A percentile compares a stretch with the other conserved stretches of the same genome.
Evolutionary conservation across 768 basidiomycete genomes (phyloP).

Genomic region (Rhizopogon sp.): DNA sequence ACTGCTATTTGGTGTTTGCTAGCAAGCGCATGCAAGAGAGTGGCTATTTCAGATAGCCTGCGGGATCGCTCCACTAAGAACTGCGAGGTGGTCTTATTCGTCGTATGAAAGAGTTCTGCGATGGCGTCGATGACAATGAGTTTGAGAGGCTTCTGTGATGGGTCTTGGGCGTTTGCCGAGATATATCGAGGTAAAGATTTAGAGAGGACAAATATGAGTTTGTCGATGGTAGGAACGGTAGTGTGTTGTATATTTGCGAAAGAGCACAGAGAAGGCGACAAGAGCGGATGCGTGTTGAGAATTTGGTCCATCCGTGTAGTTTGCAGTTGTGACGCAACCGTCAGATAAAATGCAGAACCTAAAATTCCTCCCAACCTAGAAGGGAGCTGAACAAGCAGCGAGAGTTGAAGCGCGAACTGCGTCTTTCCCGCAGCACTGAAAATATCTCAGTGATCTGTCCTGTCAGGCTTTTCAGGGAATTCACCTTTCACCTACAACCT

Average conservation of each 20-base stretch:
- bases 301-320: constrained; percentile 70
- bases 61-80: constrained; percentile 72
- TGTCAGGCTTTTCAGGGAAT: constrained; percentile 8
- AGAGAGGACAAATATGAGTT: constrained; percentile 51
- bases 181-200: constrained; percentile 51
- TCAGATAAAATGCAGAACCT: constrained; percentile 75
- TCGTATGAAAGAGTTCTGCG: constrained; percentile 75
- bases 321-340: constrained; percentile 64
- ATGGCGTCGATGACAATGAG: constrained; percentile 87
- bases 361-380: constrained; percentile 46
- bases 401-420: constrained; percentile 82
- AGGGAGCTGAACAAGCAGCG: constrained; percentile 74
- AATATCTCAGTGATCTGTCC: constrained; percentile 4
- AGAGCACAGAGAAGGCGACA: constrained; percentile 38
- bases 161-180: constrained; percentile 22
- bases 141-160: constrained; percentile 53
- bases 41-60: constrained; percentile 61
- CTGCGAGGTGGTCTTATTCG: constrained; percentile 50
- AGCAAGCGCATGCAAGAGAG: constrained; percentile 68
- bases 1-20: constrained; percentile 60
- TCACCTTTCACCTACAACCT: constrained; percentile 87
- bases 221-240: constrained; percentile 47
- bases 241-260: constrained; percentile 62
- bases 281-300: constrained; percentile 40
- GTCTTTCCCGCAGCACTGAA: constrained; percentile 91